These are phyloP conservation scores for Metrosideros polymorpha DNA, from an alignment of 441 rosid genomes.

Conservation along the genomic window DNA sequence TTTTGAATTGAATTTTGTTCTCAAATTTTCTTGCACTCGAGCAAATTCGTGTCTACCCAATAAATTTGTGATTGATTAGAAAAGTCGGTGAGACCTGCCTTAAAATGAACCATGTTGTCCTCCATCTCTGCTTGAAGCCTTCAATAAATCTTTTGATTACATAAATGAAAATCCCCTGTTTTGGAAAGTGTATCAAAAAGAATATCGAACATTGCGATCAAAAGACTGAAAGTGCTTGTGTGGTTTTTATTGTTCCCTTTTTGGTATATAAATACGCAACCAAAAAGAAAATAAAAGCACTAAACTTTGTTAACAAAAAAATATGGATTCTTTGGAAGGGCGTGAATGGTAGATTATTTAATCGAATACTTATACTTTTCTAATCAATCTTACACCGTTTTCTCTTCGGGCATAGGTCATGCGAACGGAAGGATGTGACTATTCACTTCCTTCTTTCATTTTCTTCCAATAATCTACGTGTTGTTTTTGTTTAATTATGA, in stretches of 20 bases:
- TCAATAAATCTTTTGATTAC: background rate
- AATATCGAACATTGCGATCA: background rate
- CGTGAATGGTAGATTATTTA: background rate
- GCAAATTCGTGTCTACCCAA: background rate
- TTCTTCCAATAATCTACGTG: background rate
- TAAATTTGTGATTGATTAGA: background rate
- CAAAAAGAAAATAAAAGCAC: background rate
- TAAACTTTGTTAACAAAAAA: background rate
- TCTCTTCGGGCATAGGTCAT: background rate
- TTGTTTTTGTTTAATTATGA: background rate
- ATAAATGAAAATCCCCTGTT: background rate
- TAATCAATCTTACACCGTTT: background rate
- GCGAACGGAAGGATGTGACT: background rate
- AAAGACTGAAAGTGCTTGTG: background rate
- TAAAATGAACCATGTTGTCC: background rate
- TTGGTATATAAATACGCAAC: background rate
- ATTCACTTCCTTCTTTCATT: background rate
- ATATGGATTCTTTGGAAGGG: background rate
- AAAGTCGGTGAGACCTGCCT: background rate
- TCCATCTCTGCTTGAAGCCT: background rate
- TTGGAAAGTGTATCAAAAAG: background rate
- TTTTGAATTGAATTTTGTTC: background rate
- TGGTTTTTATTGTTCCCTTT: background rate
- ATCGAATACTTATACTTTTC: too few relatives aligned
- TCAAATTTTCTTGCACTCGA: background rate